Conservation (phyloP, 345 rosid genomes). For the Eucalyptus marginata region DNA sequence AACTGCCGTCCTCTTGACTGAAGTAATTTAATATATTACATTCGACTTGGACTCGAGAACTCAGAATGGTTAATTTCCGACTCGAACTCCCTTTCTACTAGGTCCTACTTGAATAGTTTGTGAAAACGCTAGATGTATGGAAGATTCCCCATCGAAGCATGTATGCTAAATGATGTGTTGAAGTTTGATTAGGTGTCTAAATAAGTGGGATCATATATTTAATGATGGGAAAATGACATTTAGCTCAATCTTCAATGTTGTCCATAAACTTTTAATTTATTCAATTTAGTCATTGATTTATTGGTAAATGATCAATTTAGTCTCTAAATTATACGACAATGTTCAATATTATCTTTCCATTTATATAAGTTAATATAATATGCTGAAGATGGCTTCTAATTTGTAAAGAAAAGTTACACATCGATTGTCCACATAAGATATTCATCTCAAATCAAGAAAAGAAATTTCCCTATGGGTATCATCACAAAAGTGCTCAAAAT, state of each 20-base stretch:
- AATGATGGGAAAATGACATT: neutral
- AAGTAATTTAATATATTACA: neutral
- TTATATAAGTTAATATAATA: neutral
- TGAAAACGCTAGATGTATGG: neutral
- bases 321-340: accelerated
- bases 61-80: neutral
- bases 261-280: neutral
- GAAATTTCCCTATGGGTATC: neutral
- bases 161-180: neutral
- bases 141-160: neutral
- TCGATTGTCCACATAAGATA: neutral
- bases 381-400: neutral
- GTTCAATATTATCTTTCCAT: neutral
- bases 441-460: neutral
- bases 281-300: neutral
- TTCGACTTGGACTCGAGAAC: neutral
- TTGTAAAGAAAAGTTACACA: neutral
- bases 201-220: neutral
- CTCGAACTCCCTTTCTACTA: neutral
- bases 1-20: neutral
- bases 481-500: neutral
- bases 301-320: neutral
- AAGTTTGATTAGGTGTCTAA: neutral
- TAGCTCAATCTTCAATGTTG: neutral
- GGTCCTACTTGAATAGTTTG: neutral